Evolutionary conservation across 192 early-diverging fungal species (phyloP).

Genomic region (Radiomyces spectabilis): DNA sequence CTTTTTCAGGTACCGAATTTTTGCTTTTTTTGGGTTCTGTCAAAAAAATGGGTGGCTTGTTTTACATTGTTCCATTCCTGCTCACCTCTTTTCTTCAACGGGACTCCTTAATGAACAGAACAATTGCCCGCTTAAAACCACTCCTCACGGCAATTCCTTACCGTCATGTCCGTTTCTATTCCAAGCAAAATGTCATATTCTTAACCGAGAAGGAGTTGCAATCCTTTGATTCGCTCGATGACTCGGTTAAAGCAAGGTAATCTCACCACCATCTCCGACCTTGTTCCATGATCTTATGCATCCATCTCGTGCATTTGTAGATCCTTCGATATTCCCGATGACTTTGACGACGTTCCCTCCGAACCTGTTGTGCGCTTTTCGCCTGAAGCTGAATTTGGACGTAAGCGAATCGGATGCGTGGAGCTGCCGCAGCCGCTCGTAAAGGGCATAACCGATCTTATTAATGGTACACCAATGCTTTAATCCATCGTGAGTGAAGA

Average conservation of each 20-base stretch:
- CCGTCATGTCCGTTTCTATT: neutral
- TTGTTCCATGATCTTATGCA: too few species aligned
- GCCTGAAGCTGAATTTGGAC: slow-evolving; percentile 29
- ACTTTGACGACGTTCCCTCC: too few species aligned
- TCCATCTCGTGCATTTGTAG: too few species aligned
- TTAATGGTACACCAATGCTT: slow-evolving; percentile 13
- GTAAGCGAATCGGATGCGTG: slow-evolving; percentile 33
- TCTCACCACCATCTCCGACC: neutral
- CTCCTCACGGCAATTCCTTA: too few species aligned
- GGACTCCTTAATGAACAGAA: too few species aligned
- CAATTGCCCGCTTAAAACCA: too few species aligned
- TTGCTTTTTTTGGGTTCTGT: too few species aligned
- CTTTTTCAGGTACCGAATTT: too few species aligned
- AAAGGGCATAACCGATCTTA: slow-evolving; percentile 11
- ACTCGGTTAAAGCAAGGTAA: neutral
- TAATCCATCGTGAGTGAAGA: neutral
- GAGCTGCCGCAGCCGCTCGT: slow-evolving; percentile 26
- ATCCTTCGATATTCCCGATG: too few species aligned
- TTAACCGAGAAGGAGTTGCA: slow-evolving; percentile 1
- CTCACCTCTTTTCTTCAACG: neutral
- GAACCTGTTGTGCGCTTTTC: slow-evolving; percentile 13
- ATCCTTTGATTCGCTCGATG: neutral
- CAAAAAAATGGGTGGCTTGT: slow-evolving; percentile 5
- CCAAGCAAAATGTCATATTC: neutral
- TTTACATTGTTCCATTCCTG: neutral